A percentile compares a stretch with the other conserved stretches of the same genome.
Conservation (phyloP, 2,329 filamentous ascomycete genomes). For the Madurella mycetomatis region DNA sequence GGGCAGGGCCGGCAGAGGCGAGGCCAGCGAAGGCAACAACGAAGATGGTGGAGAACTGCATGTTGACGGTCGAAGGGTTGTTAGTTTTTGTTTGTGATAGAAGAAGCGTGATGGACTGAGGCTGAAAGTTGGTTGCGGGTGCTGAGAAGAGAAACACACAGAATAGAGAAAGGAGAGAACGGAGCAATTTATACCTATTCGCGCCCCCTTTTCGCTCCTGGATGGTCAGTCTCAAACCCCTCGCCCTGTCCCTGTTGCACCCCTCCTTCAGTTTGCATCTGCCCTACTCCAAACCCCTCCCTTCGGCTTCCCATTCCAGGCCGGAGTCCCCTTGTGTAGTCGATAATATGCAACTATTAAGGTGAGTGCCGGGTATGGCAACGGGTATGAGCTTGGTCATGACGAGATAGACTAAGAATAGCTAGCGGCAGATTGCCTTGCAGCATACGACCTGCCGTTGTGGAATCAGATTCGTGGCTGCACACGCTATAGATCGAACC, state of each 20-base stretch:
- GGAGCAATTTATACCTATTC: conserved; percentile 10
- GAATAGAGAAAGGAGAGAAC: neutral
- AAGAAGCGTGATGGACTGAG: neutral
- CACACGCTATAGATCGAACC: neutral
- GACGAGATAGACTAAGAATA: no score
- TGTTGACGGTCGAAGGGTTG: neutral
- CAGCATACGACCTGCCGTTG: neutral
- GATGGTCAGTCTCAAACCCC: neutral
- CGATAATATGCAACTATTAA: no score
- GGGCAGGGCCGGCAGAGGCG: conserved; percentile 5
- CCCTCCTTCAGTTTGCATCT: neutral
- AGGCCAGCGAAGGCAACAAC: conserved; percentile 7
- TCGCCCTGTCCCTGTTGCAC: neutral
- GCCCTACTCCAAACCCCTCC: no score
- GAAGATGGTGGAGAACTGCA: conserved; percentile 14
- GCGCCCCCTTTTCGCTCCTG: neutral
- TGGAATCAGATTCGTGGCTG: neutral
- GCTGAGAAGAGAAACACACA: neutral
- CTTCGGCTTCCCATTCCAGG: no score
- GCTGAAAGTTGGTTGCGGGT: neutral
- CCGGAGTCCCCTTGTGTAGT: no score
- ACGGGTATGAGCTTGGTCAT: no score
- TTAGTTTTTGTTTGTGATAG: neutral
- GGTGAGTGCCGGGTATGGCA: no score
- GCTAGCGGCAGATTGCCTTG: no score